Base-by-base conservation (phyloP, 2,329 filamentous ascomycete genomes). In the Dactylellina leptospora region DNA sequence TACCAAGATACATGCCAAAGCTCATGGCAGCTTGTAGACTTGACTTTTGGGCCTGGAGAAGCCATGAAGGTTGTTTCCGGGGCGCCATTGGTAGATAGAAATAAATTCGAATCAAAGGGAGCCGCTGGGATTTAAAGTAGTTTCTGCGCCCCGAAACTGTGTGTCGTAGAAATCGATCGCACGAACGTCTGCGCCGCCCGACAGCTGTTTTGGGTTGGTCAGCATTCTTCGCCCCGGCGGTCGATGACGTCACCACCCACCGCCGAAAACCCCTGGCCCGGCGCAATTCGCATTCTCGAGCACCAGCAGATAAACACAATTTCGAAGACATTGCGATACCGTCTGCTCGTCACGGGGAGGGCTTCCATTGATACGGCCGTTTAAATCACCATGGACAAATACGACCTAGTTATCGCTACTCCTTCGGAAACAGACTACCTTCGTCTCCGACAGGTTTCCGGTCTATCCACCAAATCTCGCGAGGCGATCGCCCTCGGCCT, bases 1-100 rank as follows among this genome's bases (percentile, higher is more conserved):
- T 72, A 16, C 68, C 68, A 20, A 72, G 28, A 47, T 72, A 72
- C 68, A 72, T 72, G 22, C 68, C 68, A 27, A 72, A 72, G 36
- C 68, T 59, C 68, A 72, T 72, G 30, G 68, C 68, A 22, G 68
- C 68, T 13, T 72, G 68, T 50, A 72, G 27, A 9, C 59, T 44
- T 4, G 68, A 59, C 36, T 72, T 72, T 25, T 72, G 59, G 4
- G 47, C 68, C 23, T 64, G 68, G n/a, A 72, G 68, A 38, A 72
- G 28, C 68, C 68, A 72, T 44, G 68, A 40, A 8, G 68, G 59
- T 13, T 40, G 68, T 20, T 72, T 72, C 13, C 44, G 59, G 18
- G 59, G 58, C 18, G 54, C 33, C 56, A 70, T 62, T 4, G 1
- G 16, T 11, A 22, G 13, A 50, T 40, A 40, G 36, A 40, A 1